Evolutionary conservation across 345 rosid species (phyloP).

Genomic region (Moricandia moricandioides): DNA sequence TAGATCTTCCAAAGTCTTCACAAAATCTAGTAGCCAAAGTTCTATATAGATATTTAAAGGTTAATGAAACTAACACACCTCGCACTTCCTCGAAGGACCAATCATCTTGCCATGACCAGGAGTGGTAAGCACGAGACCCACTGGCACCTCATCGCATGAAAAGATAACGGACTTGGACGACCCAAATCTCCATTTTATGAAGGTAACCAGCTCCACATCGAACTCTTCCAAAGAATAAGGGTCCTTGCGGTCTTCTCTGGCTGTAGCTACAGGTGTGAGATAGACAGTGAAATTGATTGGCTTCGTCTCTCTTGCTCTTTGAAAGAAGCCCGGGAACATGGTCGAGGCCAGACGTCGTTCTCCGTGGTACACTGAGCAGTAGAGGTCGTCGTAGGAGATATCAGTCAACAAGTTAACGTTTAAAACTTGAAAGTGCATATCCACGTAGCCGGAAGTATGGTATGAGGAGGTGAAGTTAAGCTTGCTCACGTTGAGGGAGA

Average conservation of each 20-base stretch:
- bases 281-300: conserved; percentile 1
- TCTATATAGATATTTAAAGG: not conserved
- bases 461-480: conserved; percentile 3
- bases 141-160: conserved; percentile 7
- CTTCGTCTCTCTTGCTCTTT: not conserved
- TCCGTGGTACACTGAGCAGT: conserved; percentile 7
- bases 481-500: conserved; percentile 5
- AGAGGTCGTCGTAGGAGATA: not conserved
- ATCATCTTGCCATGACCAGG: conserved; percentile 17
- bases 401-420: conserved; percentile 2
- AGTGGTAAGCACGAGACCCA: not conserved
- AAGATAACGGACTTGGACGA: not conserved
- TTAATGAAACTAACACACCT: not conserved
- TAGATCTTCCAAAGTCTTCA: conserved; percentile 2
- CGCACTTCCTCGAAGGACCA: not conserved
- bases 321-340: not conserved
- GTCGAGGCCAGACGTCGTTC: conserved; percentile 15
- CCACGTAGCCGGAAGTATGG: conserved; percentile 4
- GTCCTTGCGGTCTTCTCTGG: not conserved
- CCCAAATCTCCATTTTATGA: not conserved
- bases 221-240: not conserved
- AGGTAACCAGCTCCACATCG: conserved; percentile 13
- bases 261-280: conserved; percentile 1
- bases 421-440: conserved; percentile 3
- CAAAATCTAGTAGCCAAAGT: not conserved